A percentile compares a stretch with the other conserved stretches of the same genome.
These are phyloP conservation scores for Endoconidiophora polonica DNA, from an alignment of 2,329 filamentous ascomycete species.

Conservation along the genomic window DNA sequence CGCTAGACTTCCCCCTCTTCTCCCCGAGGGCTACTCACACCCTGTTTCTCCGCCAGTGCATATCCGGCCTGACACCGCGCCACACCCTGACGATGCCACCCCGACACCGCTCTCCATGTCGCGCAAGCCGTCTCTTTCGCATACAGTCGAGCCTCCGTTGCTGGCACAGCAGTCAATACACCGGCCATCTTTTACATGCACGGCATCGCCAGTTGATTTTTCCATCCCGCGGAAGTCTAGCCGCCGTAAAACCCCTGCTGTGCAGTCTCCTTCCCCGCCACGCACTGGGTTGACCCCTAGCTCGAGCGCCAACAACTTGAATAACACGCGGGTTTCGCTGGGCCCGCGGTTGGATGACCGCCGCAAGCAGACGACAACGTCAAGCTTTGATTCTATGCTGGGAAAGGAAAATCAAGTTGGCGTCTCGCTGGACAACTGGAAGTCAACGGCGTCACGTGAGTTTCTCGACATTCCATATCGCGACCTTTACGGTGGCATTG, in stretches of 20 bases:
- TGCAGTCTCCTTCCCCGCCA: too few relatives aligned
- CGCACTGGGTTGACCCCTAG: background rate
- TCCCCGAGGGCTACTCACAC: slow-evolving; percentile 1
- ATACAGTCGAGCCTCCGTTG: slow-evolving; percentile 1
- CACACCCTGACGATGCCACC: slow-evolving; percentile 4
- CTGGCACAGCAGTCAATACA: background rate
- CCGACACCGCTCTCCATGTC: slow-evolving; percentile 6
- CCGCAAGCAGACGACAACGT: slow-evolving; percentile 1
- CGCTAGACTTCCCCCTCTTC: background rate
- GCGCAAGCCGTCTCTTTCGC: slow-evolving; percentile 5
- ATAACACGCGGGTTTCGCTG: slow-evolving; percentile 2
- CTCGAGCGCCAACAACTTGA: slow-evolving; percentile 2
- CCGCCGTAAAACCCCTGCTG: background rate
- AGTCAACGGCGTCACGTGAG: slow-evolving; percentile 8
- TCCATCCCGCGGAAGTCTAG: slow-evolving; percentile 4
- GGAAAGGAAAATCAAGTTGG: slow-evolving; percentile 9
- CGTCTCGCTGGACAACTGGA: slow-evolving; percentile 3
- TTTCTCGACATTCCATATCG: slow-evolving; percentile 10
- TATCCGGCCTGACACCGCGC: slow-evolving; percentile 4
- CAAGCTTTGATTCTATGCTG: slow-evolving; percentile 6
- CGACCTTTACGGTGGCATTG: slow-evolving; percentile 7
- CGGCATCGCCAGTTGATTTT: background rate
- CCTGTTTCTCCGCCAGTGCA: background rate
- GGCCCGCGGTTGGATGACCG: background rate
- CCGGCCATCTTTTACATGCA: slow-evolving; percentile 1